Conservation (phyloP, 2,329 filamentous ascomycete species). For the Cadophora luteo-olivacea region DNA sequence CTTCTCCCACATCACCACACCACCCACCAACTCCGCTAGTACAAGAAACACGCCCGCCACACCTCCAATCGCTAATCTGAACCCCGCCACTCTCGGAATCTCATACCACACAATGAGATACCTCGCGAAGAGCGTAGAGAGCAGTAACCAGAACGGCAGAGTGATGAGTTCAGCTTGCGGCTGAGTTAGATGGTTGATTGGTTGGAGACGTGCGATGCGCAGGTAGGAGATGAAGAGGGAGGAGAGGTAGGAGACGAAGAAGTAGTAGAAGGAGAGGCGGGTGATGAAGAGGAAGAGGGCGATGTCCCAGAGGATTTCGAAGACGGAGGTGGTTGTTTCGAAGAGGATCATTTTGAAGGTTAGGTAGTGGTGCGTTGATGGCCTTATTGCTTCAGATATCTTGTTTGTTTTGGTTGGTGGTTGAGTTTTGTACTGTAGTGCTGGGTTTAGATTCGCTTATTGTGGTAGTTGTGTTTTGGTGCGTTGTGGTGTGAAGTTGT, state of each 20-base stretch:
- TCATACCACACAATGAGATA: slow-evolving; percentile 40
- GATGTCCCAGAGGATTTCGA: slow-evolving; percentile 22
- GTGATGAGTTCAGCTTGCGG: slow-evolving; percentile 31
- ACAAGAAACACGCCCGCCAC: slow-evolving; percentile 39
- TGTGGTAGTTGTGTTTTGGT: no score
- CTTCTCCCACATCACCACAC: slow-evolving; percentile 33
- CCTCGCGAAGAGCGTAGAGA: slow-evolving; percentile 39
- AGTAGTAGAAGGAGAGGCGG: slow-evolving; percentile 45
- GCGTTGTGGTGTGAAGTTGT: no score
- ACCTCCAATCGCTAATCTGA: slow-evolving; percentile 44
- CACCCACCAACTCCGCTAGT: slow-evolving; percentile 31
- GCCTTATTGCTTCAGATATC: no score
- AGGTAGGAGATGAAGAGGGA: slow-evolving; percentile 31
- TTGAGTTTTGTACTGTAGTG: not conserved
- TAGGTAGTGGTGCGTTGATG: no score
- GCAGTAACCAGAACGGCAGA: slow-evolving; percentile 31
- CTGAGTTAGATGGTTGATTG: slow-evolving; percentile 32
- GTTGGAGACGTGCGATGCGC: slow-evolving; percentile 28
- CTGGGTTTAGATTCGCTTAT: not conserved
- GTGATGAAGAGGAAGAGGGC: slow-evolving; percentile 41
- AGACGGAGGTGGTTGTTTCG: slow-evolving; percentile 22
- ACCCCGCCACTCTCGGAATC: slow-evolving; percentile 41
- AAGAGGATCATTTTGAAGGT: slow-evolving; percentile 24
- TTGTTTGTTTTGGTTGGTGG: not conserved
- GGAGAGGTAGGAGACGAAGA: slow-evolving; percentile 41